Base-by-base conservation (phyloP, 2,329 filamentous ascomycete genomes). In the Colletotrichum sp. region DNA sequence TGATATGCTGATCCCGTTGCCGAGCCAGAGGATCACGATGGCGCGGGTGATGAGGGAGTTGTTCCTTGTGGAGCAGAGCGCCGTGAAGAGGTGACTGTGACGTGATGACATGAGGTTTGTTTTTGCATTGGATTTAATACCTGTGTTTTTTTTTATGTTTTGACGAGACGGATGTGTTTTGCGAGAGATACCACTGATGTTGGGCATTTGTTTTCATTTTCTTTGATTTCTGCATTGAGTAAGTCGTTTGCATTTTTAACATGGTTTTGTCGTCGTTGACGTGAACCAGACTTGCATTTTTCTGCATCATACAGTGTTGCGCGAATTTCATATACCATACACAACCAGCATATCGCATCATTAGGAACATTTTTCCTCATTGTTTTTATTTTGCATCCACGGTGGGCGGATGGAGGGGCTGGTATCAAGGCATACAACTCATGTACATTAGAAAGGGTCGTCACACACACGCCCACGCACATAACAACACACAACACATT, bases 1-100 rank as follows among this genome's bases (percentile, higher is more conserved):
- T 72, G 88, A 90, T 43, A 92, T 92, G 90, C 78, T 92, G 74
- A 84, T 84, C 8, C 87, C 89, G 5, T 87, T 89, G 70, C 89
- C 87, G 12, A 82, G 82, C 68, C 86, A 90, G 69, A 86, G 90
- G 34, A 88, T 91, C 77, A 89, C 88, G 25, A 91, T 90, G 87
- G 85, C 85, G n/a, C 86, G 85, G 58, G 85, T 91, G 28, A 81
- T 90, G 74, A 83, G 81, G 74, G 87, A 89, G 77, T 76, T 91
- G 58, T 82, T 85, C 71, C 28, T 52, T 58, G 30, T 69, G 64
- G 73, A 77, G 43, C 76, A 76, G 43, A 32, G 52, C 32, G 67
- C 61, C n/a, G 66, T 69, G 16, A 72, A 71, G 68, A 60, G 73
- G 15, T 76, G 62, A 74, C 18, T 48, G 22, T 36, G 10, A 58